A percentile compares a stretch with the other conserved stretches of the same genome.
phyloP scores from a whole-genome alignment of 2,329 filamentous ascomycete species.

The Pseudogymnoascus destructans region DNA sequence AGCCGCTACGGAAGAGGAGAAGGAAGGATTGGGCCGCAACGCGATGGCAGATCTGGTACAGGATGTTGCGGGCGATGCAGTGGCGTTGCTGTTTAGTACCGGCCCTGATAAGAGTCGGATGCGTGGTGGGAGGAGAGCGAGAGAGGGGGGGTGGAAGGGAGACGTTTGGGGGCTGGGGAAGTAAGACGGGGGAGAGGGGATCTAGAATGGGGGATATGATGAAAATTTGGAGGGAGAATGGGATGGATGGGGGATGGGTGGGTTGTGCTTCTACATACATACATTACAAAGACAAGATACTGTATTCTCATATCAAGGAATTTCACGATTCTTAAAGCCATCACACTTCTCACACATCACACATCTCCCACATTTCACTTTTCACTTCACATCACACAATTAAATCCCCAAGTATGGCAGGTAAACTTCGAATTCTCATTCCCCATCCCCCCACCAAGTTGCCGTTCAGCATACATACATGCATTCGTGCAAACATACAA shows the following conservation, averaged over 20 bases:
- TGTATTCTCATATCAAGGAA: too few species aligned
- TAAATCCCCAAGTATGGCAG: not conserved
- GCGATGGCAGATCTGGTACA: not conserved
- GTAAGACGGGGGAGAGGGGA: too few species aligned
- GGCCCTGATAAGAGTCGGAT: not conserved
- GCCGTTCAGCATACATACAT: not conserved
- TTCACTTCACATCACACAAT: too few species aligned
- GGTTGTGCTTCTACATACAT: too few species aligned
- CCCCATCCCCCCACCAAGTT: not conserved
- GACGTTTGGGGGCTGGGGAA: not conserved
- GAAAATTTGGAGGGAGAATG: too few species aligned
- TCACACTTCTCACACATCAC: too few species aligned
- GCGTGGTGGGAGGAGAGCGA: not conserved
- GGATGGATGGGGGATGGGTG: too few species aligned
- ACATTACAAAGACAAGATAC: too few species aligned
- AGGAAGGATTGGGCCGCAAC: not conserved
- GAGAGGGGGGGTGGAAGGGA: not conserved
- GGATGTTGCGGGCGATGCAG: not conserved
- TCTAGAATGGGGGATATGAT: too few species aligned
- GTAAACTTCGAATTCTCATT: not conserved
- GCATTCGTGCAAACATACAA: not conserved
- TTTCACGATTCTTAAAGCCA: too few species aligned
- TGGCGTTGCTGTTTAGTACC: not conserved
- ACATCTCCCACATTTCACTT: too few species aligned
- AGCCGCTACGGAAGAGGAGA: not conserved